phyloP scores from a whole-genome alignment of 352 stramenopile genomes.

The Globisporangium spiculum region DNA sequence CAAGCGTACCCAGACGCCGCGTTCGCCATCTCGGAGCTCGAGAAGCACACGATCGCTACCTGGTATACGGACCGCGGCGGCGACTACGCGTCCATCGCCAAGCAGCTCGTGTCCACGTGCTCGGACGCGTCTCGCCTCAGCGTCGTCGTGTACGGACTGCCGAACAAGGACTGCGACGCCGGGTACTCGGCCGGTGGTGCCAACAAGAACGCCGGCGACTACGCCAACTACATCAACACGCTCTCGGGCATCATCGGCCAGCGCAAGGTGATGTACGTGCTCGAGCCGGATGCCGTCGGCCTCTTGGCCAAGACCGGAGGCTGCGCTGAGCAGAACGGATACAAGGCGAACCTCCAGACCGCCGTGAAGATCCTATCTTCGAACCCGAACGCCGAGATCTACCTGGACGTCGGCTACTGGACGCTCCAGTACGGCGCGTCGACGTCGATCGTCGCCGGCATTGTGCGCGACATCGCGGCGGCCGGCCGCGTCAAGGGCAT shows the following conservation, averaged over 20 bases:
- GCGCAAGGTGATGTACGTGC: conserved; percentile 63
- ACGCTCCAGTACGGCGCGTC: conserved; percentile 33
- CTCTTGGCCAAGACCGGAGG: conserved; percentile 39
- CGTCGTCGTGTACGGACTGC: conserved; percentile 68
- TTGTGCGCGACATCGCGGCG: conserved; percentile 38
- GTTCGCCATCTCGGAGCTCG: conserved; percentile 47
- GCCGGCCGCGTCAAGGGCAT: conserved; percentile 53
- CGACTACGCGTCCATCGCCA: conserved; percentile 32
- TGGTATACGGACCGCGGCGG: conserved; percentile 66
- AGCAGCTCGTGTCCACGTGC: conserved; percentile 35
- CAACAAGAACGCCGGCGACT: conserved; percentile 42
- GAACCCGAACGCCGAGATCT: conserved; percentile 69
- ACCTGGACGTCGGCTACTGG: conserved; percentile 70
- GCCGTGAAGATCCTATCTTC: conserved; percentile 47
- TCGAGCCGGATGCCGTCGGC: conserved; percentile 67
- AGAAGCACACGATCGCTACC: conserved; percentile 53
- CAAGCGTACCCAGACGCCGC: conserved; percentile 35
- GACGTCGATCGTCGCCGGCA: conserved; percentile 25
- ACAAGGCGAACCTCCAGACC: conserved; percentile 48
- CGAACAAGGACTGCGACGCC: conserved; percentile 71
- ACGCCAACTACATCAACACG: conserved; percentile 44
- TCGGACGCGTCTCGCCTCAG: conserved; percentile 40
- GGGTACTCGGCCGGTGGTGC: conserved; percentile 41
- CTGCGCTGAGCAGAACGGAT: conserved; percentile 30
- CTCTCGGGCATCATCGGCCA: conserved; percentile 42